Evolutionary conservation across 202 grass and related monocot species (phyloP).

Genomic region (Carex arenaria): DNA sequence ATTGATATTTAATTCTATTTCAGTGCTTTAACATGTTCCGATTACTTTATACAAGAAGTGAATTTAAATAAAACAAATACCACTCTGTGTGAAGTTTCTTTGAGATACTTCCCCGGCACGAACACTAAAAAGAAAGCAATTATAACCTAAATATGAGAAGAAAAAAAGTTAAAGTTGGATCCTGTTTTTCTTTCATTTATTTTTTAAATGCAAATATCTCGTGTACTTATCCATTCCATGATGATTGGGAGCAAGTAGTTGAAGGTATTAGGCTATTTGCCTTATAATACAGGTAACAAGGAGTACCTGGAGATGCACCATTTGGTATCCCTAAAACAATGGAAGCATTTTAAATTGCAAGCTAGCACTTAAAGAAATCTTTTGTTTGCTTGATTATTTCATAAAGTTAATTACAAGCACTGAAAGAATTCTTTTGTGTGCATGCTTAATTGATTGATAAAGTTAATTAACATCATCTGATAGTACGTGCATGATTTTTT

Average conservation of each 20-base stretch:
- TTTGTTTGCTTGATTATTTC: neutral
- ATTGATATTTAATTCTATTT: too few relatives aligned
- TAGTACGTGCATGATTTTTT: neutral
- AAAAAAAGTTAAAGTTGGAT: neutral
- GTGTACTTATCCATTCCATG: neutral
- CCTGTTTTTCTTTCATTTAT: neutral
- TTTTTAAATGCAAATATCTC: neutral
- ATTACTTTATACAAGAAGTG: too few relatives aligned
- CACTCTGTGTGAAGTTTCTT: too few relatives aligned
- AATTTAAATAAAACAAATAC: too few relatives aligned
- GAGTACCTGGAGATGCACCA: too few relatives aligned
- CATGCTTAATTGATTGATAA: neutral
- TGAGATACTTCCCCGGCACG: too few relatives aligned
- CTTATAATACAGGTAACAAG: neutral
- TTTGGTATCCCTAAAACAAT: conserved; percentile 4
- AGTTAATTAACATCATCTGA: neutral
- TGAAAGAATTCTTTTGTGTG: neutral
- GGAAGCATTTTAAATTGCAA: neutral
- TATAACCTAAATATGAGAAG: neutral
- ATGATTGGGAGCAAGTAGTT: neutral
- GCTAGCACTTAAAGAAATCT: neutral
- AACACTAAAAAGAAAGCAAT: neutral
- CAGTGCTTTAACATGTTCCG: too few relatives aligned
- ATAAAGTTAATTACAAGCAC: neutral
- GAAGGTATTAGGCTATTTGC: neutral